Percentiles rank a stretch among this genome's conserved stretches.
Evolutionary conservation across 257 asterid genomes (phyloP).

Genomic region (Apocynum venetum): DNA sequence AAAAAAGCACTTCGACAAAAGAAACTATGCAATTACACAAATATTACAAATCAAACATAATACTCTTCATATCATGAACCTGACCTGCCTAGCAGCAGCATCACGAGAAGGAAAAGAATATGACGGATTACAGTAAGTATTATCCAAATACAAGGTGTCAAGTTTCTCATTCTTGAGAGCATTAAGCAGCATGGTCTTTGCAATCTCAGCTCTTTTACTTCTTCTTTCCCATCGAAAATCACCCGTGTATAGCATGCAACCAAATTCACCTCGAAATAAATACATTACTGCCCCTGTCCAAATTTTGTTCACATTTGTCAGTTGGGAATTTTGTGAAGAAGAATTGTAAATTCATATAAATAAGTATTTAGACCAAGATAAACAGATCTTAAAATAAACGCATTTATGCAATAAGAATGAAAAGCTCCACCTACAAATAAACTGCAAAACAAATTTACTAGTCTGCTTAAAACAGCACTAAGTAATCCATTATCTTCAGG

Average conservation of each 20-base stretch:
- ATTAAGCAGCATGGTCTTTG: constrained; percentile 57
- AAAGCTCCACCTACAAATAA: background rate
- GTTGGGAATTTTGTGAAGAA: background rate
- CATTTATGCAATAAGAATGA: background rate
- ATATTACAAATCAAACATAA: background rate
- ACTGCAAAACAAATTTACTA: background rate
- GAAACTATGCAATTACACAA: background rate
- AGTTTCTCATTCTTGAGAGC: constrained; percentile 61
- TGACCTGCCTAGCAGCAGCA: constrained; percentile 68
- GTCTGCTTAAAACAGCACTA: background rate
- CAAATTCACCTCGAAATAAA: constrained; percentile 83
- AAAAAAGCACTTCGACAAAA: background rate
- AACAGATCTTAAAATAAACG: background rate
- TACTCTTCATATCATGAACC: background rate
- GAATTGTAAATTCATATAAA: background rate
- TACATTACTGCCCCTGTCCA: constrained; percentile 76
- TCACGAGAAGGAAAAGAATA: constrained; percentile 75
- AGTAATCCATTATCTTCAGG: background rate
- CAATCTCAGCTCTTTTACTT: constrained; percentile 32
- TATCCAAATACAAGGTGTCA: constrained; percentile 57
- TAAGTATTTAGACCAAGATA: constrained; percentile 1
- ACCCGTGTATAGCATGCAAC: constrained; percentile 75
- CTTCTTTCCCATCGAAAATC: constrained; percentile 81
- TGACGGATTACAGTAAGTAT: constrained; percentile 72
- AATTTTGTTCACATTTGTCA: constrained; percentile 4